Base-by-base conservation (phyloP, 768 basidiomycete genomes). In the Xanthoconium purpureum region DNA sequence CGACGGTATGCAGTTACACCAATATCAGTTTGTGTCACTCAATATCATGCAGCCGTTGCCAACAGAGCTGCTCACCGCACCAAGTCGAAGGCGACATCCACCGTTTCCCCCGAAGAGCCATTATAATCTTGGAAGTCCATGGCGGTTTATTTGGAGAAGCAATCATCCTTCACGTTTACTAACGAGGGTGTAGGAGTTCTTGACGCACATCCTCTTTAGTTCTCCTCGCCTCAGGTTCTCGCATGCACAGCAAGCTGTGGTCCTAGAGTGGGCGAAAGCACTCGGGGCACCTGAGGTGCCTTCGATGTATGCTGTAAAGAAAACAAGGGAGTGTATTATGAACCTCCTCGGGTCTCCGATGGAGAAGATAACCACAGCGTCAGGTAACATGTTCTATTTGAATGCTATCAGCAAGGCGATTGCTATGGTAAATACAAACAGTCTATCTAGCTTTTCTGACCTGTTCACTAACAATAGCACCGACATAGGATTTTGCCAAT, bases 181-280 rank as follows among this genome's bases (percentile, higher is more conserved):
- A 37, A 57, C 8, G 9, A 3, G 14, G 15, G 7, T 49, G 76
- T 14, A 73, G 69, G 57, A 67, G 35, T 70, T 73, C 47, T 49
- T 65, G 8, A 73, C 66, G 0, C 61, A 68, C 32, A 47, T 73
- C 13, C 56, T 75, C 6, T 75, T 75, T 48, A 70, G 63, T 35
- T 74, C 71, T 2, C 64, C 71, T 0, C 51, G 54, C 13, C 58
- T 73, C 0, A 56, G 61, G 17, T 75, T 75, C 50, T 75, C 68
- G 1, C 49, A 60, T 8, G 51, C 55, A 6, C 72, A 75, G 46
- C 61, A 75, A 52, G 55, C 37, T 15, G 68, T 68, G 1, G 50
- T 75, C 8, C 50, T 73, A 3, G 38, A 36, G 0, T 75, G 68
- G 70, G 73, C 64, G 3, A 68, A 58, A 33, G 64, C 58, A 0